Conservation (phyloP, 306 rosid genomes). For the Sesbania bispinosa region DNA sequence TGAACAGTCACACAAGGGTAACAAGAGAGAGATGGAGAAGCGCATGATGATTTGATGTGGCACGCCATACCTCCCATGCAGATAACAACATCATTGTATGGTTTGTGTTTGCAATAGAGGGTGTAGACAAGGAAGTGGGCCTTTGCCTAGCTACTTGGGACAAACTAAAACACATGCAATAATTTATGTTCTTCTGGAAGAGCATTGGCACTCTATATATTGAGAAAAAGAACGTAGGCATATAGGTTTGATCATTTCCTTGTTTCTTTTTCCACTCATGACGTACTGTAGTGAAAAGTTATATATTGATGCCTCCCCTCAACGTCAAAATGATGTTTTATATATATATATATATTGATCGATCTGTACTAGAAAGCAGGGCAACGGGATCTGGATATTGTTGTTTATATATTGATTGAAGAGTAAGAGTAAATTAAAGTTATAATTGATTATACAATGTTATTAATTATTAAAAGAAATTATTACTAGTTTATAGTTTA, state of each 20-base stretch:
- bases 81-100: conserved; percentile 55
- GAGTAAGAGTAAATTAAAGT: neutral
- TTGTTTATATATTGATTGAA: neutral
- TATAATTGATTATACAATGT: neutral
- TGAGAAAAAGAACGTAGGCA: neutral
- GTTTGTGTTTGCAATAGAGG: conserved; percentile 28
- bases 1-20: neutral
- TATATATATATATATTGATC: too few species aligned
- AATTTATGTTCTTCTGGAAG: conserved; percentile 32
- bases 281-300: neutral
- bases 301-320: neutral
- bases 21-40: conserved; percentile 13
- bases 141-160: conserved; percentile 32
- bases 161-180: conserved; percentile 34
- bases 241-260: neutral
- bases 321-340: neutral
- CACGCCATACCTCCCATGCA: conserved; percentile 76
- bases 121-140: conserved; percentile 35
- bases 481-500: neutral
- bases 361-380: too few species aligned
- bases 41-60: conserved; percentile 36
- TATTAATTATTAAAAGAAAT: neutral
- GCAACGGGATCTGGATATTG: neutral
- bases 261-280: neutral
- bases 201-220: conserved; percentile 15